Evolutionary conservation across 2,329 filamentous ascomycete genomes (phyloP), one percentile per base, ranked within the genome.

Genomic region (Cercospora zeina): DNA sequence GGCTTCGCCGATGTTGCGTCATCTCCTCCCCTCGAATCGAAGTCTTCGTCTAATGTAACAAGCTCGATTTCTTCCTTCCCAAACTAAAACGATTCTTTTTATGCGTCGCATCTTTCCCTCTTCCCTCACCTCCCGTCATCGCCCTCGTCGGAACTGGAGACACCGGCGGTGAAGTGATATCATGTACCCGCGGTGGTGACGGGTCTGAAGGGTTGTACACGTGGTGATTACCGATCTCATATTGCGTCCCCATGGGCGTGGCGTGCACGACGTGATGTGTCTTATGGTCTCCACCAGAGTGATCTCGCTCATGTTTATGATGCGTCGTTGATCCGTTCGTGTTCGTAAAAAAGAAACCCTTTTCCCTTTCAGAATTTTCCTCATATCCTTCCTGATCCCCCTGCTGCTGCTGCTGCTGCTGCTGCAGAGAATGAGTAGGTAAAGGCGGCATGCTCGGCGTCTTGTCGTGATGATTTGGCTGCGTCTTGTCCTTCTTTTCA

Each of bases 1-100:
- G 7, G 7, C 21, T 47, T 47, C 24, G 11, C 42, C 21, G 19
- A 6, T 2, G 24, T 13, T 27, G 42, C 11, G 27, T 24, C 10
- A 31, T 6, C 11, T 4, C 30, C 30, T 10, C 7, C n/a, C n/a
- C 5, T 13, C 51, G 19, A 36, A n/a, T 10, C 16, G 4, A 13
- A 27, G 19, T 19, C 10, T 13, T 14, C 2, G 47, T 16, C 58
- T 45, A 59, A 27, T 24, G 49, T 34, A 62, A 37, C 42, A 68
- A 31, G 9, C 62, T 65, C 14, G 85, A 89, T 82, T 89, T 91
- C 80, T 91, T 92, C 71, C 86, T 80, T 4, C 89, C 87, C 11
- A 91, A 71, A 62, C 84, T 89, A 69, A 91, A 89, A 27, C 87
- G 81, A 66, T 87, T 86, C 74, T 85, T 78, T 73, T 83, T 84